Conservation (phyloP, 805 yeast genomes). For the Vanderwaltozyma tropicalis region DNA sequence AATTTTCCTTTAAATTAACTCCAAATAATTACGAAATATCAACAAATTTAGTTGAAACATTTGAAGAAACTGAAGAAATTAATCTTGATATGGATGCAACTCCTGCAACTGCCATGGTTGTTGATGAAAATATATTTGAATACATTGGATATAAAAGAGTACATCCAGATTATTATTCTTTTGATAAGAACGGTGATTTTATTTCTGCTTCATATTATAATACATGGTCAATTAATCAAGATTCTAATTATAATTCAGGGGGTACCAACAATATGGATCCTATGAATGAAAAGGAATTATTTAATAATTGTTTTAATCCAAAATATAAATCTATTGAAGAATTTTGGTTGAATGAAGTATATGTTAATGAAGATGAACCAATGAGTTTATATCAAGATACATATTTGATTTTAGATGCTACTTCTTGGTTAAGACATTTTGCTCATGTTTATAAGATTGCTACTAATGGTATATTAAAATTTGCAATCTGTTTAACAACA, state of each 20-base stretch:
- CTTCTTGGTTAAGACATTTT: constrained; percentile 73
- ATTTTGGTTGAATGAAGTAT: constrained; percentile 11
- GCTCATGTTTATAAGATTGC: constrained; percentile 66
- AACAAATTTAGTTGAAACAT: constrained; percentile 3
- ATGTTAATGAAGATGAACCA: constrained; percentile 10
- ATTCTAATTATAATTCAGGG: neutral
- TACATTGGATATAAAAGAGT: constrained; percentile 26
- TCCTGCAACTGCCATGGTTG: constrained; percentile 20
- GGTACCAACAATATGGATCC: constrained; percentile 1
- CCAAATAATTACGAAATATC: neutral
- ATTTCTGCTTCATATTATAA: constrained; percentile 26
- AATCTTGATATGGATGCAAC: constrained; percentile 15
- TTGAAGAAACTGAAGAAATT: constrained; percentile 15
- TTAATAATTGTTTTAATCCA: constrained; percentile 13
- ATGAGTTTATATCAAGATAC: constrained; percentile 27
- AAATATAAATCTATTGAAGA: constrained; percentile 35
- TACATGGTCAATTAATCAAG: constrained; percentile 2
- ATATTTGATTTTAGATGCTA: constrained; percentile 59
- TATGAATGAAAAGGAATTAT: constrained; percentile 11
- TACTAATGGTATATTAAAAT: constrained; percentile 45
- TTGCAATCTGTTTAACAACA: constrained; percentile 62
- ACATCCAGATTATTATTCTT: constrained; percentile 19
- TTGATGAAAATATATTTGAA: constrained; percentile 23
- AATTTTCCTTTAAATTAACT: constrained; percentile 2
- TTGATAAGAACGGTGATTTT: constrained; percentile 28